Conservation (phyloP, 2,329 filamentous ascomycete genomes). For the Hypoxylon sp. region DNA sequence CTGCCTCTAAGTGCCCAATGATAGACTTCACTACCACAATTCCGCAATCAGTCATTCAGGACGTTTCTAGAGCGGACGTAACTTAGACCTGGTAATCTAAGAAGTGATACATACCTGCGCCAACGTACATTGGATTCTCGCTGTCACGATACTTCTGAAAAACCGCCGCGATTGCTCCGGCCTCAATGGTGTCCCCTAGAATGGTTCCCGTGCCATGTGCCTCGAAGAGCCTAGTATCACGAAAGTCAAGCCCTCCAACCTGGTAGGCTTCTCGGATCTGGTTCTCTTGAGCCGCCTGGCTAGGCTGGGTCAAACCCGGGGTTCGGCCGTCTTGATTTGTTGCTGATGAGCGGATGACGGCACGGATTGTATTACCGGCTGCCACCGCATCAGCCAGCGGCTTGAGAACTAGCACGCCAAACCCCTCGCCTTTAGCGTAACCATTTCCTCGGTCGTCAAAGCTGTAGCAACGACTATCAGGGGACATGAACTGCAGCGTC, state of each 20-base stretch:
- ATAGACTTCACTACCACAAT: no score
- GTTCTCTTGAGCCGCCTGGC: conserved; percentile 44
- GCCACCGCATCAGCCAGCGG: not conserved
- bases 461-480: not conserved
- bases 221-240: conserved; percentile 40
- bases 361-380: conserved; percentile 47
- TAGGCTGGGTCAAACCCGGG: conserved; percentile 56
- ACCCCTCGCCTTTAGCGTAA: not conserved
- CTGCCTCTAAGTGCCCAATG: conserved; percentile 47
- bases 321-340: conserved; percentile 59
- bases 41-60: no score
- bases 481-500: not conserved
- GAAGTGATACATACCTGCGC: no score
- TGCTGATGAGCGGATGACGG: conserved; percentile 55
- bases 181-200: conserved; percentile 31
- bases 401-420: not conserved
- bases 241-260: conserved; percentile 20
- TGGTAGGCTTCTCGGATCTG: conserved; percentile 50
- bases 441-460: not conserved
- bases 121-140: not conserved
- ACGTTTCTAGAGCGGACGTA: no score
- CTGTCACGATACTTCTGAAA: conserved; percentile 40
- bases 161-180: conserved; percentile 42
- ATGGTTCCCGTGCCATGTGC: conserved; percentile 42
- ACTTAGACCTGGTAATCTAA: no score